phyloP scores from a whole-genome alignment of 768 basidiomycete genomes.

The Boletus rex-veris region DNA sequence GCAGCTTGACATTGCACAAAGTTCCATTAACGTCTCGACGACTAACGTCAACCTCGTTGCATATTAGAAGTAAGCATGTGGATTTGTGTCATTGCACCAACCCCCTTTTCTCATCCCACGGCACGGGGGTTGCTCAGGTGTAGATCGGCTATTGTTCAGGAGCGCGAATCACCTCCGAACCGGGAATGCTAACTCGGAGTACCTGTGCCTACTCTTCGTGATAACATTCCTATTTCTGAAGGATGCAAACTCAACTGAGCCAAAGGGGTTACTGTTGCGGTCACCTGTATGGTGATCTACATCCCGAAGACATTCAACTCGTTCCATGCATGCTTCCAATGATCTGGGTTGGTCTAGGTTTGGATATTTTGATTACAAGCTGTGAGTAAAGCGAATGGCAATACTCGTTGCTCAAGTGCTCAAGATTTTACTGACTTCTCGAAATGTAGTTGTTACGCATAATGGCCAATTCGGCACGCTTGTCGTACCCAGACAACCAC shows the following conservation, averaged over 20 bases:
- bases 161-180: neutral
- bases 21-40: neutral
- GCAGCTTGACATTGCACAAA: constrained; percentile 8
- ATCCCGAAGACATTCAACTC: constrained; percentile 1
- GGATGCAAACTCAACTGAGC: neutral
- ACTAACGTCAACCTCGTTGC: neutral
- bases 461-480: neutral
- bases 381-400: constrained; percentile 1
- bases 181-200: neutral
- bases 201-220: neutral
- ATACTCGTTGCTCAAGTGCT: neutral
- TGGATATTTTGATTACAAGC: neutral
- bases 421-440: neutral
- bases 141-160: neutral
- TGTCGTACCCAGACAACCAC: neutral
- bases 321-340: neutral
- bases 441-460: neutral
- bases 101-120: neutral
- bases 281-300: neutral
- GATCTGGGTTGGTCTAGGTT: neutral
- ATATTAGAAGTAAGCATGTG: neutral
- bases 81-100: neutral
- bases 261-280: neutral
- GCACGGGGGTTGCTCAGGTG: neutral
- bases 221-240: neutral